Evolutionary conservation across 768 basidiomycete genomes (phyloP), one percentile per base, ranked within the genome.

Genomic region (Asterophora parasitica): DNA sequence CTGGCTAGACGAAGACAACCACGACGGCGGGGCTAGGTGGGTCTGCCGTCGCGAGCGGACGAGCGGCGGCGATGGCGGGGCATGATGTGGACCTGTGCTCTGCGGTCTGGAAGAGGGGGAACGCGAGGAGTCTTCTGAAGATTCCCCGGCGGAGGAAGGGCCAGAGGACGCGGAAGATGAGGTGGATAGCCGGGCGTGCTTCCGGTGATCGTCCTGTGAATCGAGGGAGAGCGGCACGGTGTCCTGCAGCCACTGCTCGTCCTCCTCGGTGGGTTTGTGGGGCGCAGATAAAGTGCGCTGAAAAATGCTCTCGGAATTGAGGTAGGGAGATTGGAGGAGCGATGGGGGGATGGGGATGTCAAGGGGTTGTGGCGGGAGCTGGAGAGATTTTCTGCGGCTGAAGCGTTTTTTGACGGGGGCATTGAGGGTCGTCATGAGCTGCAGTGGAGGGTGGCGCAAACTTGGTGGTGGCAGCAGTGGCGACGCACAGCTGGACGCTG

Each of bases 221-320:
- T 53, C 39, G 17, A 51, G 57, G 37, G 36, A 57, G 15, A 75
- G 34, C 7, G 82, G 82, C 1, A 83, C 68, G 54, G 81, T 83
- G 67, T 84, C 82, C 62, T 77, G 72, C 45, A 84, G 66, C 82
- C 82, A 84, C 52, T 68, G 67, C 55, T 83, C 76, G 50, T 81
- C 77, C 56, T 70, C 72, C 40, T 74, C 69, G 41, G 70, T 75
- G 13, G 78, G 78, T 8, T 65, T 56, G 32, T 55, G 68, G 12
- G 67, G 65, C 8, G 65, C 23, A 2, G 60, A 44, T 1, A 63
- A 47, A 23, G 68, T 61, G 48, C 67, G 70, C 46, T 66, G 68
- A 53, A 82, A 82, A 23, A 75, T 60, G 61, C 75, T 78, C 33
- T 67, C 49, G 5, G 77, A 75, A 15, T 65, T 71, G 15, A 83